Conservation (phyloP, 108 stramenopile species). For the Epithemia pelagica region DNA sequence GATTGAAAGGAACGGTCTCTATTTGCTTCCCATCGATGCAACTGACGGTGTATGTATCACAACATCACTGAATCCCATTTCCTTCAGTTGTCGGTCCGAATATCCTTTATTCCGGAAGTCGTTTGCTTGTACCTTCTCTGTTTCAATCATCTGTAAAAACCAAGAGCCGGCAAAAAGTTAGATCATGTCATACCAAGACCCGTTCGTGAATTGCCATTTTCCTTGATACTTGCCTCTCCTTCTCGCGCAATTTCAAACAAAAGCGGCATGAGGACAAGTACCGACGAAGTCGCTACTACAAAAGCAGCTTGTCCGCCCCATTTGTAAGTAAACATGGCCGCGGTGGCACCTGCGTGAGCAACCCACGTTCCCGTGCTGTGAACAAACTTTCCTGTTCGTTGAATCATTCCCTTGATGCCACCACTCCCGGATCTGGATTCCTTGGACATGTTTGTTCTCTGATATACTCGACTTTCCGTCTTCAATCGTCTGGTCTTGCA, state of each 20-base stretch:
- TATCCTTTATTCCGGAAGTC: constrained; percentile 76
- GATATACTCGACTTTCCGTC: too few species aligned
- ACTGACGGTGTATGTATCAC: constrained; percentile 44
- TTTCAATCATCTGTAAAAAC: constrained; percentile 74
- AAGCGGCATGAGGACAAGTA: constrained; percentile 80
- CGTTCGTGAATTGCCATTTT: not conserved
- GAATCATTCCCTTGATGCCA: constrained; percentile 80
- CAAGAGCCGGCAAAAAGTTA: too few species aligned
- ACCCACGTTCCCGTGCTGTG: constrained; percentile 45
- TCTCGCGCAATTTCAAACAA: constrained; percentile 86
- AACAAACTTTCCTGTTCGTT: constrained; percentile 59
- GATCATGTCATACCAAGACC: too few species aligned
- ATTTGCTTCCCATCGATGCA: constrained; percentile 15
- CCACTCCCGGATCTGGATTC: constrained; percentile 20
- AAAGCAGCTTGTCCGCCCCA: constrained; percentile 60
- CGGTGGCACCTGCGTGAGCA: constrained; percentile 29
- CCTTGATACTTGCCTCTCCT: constrained; percentile 49
- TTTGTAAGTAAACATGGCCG: constrained; percentile 43
- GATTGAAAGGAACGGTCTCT: too few species aligned
- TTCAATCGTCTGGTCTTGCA: too few species aligned
- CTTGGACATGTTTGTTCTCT: not conserved
- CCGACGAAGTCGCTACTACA: constrained; percentile 67
- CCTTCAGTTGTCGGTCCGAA: constrained; percentile 78
- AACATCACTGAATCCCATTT: constrained; percentile 74
- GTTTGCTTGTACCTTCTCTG: constrained; percentile 66